These are phyloP conservation scores for Ogataea ramenticola DNA, from an alignment of 805 yeast species.

Conservation along the genomic window DNA sequence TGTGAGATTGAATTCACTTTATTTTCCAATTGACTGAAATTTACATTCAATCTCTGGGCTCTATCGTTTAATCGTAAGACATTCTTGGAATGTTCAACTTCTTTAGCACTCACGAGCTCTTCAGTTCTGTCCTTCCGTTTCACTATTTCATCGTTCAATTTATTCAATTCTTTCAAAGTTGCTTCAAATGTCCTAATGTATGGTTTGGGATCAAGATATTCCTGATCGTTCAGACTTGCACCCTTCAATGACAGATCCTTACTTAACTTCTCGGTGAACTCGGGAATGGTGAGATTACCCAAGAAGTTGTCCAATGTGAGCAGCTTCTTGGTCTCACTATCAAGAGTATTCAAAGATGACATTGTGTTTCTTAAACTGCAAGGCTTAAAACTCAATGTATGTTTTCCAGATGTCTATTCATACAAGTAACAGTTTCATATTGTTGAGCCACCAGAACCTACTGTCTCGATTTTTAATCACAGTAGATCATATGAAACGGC, in stretches of 20 bases:
- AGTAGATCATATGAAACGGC: too few relatives aligned
- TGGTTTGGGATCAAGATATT: slow-evolving; percentile 82
- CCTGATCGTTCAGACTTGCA: slow-evolving; percentile 42
- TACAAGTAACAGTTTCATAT: too few relatives aligned
- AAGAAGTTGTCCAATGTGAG: slow-evolving; percentile 57
- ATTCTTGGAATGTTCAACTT: slow-evolving; percentile 60
- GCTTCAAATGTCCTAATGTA: slow-evolving; percentile 90
- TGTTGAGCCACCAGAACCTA: too few relatives aligned
- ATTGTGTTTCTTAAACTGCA: too few relatives aligned
- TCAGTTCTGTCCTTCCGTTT: slow-evolving; percentile 44
- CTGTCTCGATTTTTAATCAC: too few relatives aligned
- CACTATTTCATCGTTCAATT: slow-evolving; percentile 49
- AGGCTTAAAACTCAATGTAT: too few relatives aligned
- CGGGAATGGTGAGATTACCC: slow-evolving; percentile 65
- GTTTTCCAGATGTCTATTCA: too few relatives aligned
- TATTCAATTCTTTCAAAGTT: slow-evolving; percentile 63
- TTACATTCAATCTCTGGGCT: slow-evolving; percentile 34
- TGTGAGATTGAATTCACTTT: slow-evolving; percentile 50
- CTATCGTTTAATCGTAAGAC: slow-evolving; percentile 45
- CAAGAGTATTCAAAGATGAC: slow-evolving; percentile 31
- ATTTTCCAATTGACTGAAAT: slow-evolving; percentile 43
- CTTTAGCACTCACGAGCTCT: slow-evolving; percentile 50
- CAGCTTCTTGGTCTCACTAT: slow-evolving; percentile 51
- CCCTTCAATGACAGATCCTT: slow-evolving; percentile 52
- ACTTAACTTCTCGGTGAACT: slow-evolving; percentile 73